Base-by-base conservation (phyloP, 2,329 filamentous ascomycete genomes). In the Hysterium pulicare region DNA sequence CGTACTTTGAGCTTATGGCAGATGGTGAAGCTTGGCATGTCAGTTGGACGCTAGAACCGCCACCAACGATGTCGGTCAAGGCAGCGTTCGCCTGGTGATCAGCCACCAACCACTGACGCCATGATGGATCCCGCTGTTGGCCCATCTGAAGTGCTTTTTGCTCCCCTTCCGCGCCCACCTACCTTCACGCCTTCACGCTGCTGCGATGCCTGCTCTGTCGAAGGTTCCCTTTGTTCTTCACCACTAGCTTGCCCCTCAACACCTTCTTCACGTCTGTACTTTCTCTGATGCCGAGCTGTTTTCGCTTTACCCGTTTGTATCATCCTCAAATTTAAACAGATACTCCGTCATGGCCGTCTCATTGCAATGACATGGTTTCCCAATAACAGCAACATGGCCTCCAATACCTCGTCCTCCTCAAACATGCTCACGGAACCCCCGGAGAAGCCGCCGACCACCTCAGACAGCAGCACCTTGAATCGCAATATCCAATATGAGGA, bases 371-470 rank as follows among this genome's bases (percentile, higher is more conserved):
- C 30, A 41, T 24, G 38, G 17, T 8, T 40, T 39, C 34, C 23
- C 23, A 7, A 20, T 20, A 15, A n/a, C 33, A 24, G 17, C 35
- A 45, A 24, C 9, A 53, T 53, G 52, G 34, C 46, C 9, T 38
- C 43, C 13, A 13, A 20, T 15, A 19, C 20, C 19, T 40, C 41
- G 4, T 43, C 38, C n/a, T 11, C 42, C 26, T 10, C 34, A 5
- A 38, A 46, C 10, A 30, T 13, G 8, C 15, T 34, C 10, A 6
- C 31, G 10, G 26, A 33, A 15, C 23, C 23, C 28, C 23, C 34
- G 10, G 48, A 48, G 23, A 50, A 46, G 39, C 42, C 35, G 31
- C 38, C 24, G 19, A 39, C 40, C 19, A 44, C 48, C 13, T 24
- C 23, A 15, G 39, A 19, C 5, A 46, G 38, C 33, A 44, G 39